These are phyloP conservation scores for Ammopiptanthus mongolicus DNA, from an alignment of 306 rosid species.

Conservation along the genomic window DNA sequence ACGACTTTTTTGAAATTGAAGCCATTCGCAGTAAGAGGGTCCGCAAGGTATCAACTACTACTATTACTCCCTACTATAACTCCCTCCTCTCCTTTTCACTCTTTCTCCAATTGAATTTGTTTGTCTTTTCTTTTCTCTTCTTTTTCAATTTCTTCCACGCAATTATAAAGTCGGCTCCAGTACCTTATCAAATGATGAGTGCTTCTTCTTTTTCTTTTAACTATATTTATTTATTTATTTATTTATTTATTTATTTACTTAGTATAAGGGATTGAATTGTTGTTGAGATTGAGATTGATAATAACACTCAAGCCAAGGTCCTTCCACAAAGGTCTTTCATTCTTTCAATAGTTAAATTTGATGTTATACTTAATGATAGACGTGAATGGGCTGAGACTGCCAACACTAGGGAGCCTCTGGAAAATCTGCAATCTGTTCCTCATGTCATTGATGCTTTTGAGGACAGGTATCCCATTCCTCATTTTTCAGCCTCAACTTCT, in stretches of 20 bases:
- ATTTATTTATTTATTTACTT: no score
- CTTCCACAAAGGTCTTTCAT: no score
- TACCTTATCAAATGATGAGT: conserved; percentile 85
- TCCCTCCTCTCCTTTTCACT: no score
- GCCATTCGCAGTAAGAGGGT: conserved; percentile 74
- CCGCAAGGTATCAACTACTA: conserved; percentile 54
- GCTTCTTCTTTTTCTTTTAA: not conserved
- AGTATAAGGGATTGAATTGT: no score
- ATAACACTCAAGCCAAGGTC: no score
- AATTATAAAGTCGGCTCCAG: conserved; percentile 52
- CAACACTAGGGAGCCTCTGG: conserved; percentile 93
- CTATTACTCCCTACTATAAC: no score
- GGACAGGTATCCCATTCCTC: conserved; percentile 40
- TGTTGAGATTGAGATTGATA: no score
- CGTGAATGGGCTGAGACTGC: conserved; percentile 91
- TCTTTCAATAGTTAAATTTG: no score
- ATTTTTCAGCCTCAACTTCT: no score
- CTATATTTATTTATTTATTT: not conserved
- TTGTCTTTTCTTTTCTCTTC: no score
- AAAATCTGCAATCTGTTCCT: conserved; percentile 74
- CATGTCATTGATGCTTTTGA: conserved; percentile 81
- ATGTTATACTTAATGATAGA: conserved; percentile 33
- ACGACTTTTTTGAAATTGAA: conserved; percentile 77
- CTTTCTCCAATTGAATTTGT: no score
- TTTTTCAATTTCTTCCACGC: no score